phyloP scores from a whole-genome alignment of 768 basidiomycete species.

The Russula lepida region DNA sequence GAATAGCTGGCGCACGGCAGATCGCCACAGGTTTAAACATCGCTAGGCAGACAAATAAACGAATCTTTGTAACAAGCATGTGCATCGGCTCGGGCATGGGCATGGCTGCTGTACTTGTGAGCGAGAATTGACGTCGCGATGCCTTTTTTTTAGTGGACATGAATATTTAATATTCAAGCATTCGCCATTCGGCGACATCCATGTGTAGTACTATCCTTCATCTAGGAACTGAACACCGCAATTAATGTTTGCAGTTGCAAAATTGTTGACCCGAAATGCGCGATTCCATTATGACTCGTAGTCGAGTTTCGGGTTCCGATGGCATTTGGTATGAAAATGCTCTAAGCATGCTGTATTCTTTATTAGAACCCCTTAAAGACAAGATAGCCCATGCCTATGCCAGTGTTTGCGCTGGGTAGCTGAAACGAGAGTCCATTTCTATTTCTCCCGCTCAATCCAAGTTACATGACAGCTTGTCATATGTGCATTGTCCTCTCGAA shows the following conservation, averaged over 20 bases:
- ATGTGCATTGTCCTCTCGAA: neutral
- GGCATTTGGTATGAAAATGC: neutral
- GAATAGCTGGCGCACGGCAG: constrained; percentile 72
- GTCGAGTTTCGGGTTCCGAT: too few species aligned
- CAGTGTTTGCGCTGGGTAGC: neutral
- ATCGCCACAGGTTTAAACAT: constrained; percentile 78
- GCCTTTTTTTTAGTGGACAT: neutral
- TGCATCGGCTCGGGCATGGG: constrained; percentile 89
- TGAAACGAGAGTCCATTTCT: neutral
- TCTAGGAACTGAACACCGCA: constrained; percentile 1
- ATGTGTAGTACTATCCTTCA: neutral
- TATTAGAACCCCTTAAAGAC: neutral
- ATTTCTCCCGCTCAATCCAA: neutral
- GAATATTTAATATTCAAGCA: neutral
- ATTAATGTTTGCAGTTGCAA: neutral
- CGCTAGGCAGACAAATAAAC: constrained; percentile 65
- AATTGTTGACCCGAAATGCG: neutral
- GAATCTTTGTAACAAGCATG: constrained; percentile 86
- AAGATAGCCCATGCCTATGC: neutral
- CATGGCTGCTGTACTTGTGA: constrained; percentile 82
- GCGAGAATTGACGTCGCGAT: constrained; percentile 48
- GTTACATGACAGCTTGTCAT: neutral
- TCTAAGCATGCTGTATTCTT: neutral
- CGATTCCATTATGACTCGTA: too few species aligned
- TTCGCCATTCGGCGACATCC: neutral